phyloP scores from a whole-genome alignment of 495 filamentous ascomycete genomes.

The Haplographium delicatum region DNA sequence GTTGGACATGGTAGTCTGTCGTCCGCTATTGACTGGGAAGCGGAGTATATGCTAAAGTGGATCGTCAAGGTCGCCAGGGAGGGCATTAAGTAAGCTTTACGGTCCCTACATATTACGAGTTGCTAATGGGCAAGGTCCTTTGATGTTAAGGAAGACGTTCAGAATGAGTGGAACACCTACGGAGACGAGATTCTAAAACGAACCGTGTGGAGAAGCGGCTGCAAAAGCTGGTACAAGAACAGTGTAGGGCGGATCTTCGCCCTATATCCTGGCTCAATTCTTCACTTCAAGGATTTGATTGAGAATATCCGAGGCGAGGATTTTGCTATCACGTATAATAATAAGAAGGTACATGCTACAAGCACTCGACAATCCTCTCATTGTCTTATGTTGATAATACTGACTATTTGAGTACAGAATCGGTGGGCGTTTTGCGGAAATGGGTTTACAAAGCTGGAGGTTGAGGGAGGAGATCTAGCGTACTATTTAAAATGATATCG shows the following conservation, averaged over 20 bases:
- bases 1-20: conserved; percentile 1
- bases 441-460: no score
- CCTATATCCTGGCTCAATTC: background rate
- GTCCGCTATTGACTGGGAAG: background rate
- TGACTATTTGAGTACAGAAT: no score
- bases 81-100: conserved; percentile 40
- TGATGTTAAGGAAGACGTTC: background rate
- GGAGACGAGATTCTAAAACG: conserved; percentile 54
- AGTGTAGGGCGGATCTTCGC: background rate
- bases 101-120: no score
- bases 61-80: conserved; percentile 22
- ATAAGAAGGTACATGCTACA: no score
- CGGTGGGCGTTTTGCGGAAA: no score
- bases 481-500: no score
- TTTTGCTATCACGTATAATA: background rate
- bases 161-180: conserved; percentile 38
- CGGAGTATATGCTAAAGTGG: conserved; percentile 26
- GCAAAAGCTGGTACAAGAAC: conserved; percentile 1
- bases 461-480: no score
- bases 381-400: no score
- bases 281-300: background rate
- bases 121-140: no score
- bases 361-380: no score
- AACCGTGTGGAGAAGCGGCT: conserved; percentile 43
- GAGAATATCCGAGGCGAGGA: background rate